Conservation (phyloP, 1,139 yeast genomes). For the Lodderomyces jiufengensis region DNA sequence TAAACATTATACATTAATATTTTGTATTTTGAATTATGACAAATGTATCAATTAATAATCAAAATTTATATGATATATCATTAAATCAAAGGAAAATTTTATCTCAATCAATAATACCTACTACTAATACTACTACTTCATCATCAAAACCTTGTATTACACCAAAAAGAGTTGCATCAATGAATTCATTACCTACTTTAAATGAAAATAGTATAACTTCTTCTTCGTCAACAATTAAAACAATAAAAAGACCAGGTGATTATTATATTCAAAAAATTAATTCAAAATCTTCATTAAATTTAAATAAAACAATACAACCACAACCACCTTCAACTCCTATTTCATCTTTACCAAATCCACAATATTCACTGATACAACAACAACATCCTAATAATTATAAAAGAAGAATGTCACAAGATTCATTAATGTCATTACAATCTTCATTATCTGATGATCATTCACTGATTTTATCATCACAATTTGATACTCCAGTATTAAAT, state of each 20-base stretch:
- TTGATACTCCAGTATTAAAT: slow-evolving; percentile 19
- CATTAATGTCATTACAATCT: slow-evolving; percentile 34
- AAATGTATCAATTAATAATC: slow-evolving; percentile 10
- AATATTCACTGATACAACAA: neutral
- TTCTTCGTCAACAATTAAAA: neutral
- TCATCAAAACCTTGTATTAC: slow-evolving; percentile 13
- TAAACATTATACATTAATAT: too few relatives aligned
- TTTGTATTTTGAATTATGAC: slow-evolving; percentile 1
- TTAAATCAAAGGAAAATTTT: slow-evolving; percentile 11
- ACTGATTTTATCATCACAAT: slow-evolving; percentile 35
- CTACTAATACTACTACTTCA: slow-evolving; percentile 8
- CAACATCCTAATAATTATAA: slow-evolving; percentile 11
- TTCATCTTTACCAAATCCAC: slow-evolving; percentile 2
- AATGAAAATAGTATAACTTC: slow-evolving; percentile 16
- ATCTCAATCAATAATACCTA: slow-evolving; percentile 2
- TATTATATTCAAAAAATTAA: slow-evolving; percentile 35
- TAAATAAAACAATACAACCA: slow-evolving; percentile 3
- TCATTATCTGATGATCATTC: slow-evolving; percentile 35
- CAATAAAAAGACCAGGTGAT: slow-evolving; percentile 39
- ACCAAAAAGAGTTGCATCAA: slow-evolving; percentile 29
- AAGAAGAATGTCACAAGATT: slow-evolving; percentile 37
- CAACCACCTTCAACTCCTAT: slow-evolving; percentile 4
- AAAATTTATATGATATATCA: slow-evolving; percentile 30
- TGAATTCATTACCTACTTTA: slow-evolving; percentile 22
- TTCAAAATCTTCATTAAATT: slow-evolving; percentile 8